phyloP scores from a whole-genome alignment of 2,329 filamentous ascomycete species.

The Periconia sp. region DNA sequence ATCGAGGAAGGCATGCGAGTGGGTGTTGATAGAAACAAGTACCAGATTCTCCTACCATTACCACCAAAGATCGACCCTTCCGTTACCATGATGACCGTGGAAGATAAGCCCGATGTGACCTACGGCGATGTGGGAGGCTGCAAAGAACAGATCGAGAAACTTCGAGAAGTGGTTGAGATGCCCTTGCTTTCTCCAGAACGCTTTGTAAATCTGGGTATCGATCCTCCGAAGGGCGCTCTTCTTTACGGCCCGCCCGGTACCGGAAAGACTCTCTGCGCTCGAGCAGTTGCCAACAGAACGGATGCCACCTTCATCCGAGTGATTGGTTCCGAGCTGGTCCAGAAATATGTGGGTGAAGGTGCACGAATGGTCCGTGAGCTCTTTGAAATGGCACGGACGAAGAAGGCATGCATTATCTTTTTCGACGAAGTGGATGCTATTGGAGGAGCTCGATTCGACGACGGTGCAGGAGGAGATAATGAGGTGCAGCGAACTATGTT shows the following conservation, averaged over 20 bases:
- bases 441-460: constrained; percentile 92
- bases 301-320: constrained; percentile 98
- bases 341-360: constrained; percentile 98
- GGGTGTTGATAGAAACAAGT: constrained; percentile 97
- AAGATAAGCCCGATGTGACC: constrained; percentile 98
- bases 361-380: constrained; percentile 98
- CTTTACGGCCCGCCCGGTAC: constrained; percentile 97
- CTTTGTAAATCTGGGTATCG: constrained; percentile 98
- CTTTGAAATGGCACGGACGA: constrained; percentile 98
- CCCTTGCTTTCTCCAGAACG: constrained; percentile 92
- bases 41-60: constrained; percentile 94
- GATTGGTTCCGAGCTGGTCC: constrained; percentile 95
- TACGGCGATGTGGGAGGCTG: constrained; percentile 98
- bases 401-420: constrained; percentile 99
- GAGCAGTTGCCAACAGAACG: constrained; percentile 96
- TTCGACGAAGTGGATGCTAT: constrained; percentile 98
- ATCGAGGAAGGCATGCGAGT: constrained; percentile 99
- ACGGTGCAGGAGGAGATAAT: constrained; percentile 94
- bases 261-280: constrained; percentile 97
- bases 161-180: constrained; percentile 98
- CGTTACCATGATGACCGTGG: constrained; percentile 99
- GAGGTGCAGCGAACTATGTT: constrained; percentile 98
- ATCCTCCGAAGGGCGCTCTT: constrained; percentile 94
- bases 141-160: constrained; percentile 99
- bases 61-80: constrained; percentile 98